These are phyloP conservation scores for Rhodamnia argentea DNA, from an alignment of 345 rosid species.

Conservation along the genomic window DNA sequence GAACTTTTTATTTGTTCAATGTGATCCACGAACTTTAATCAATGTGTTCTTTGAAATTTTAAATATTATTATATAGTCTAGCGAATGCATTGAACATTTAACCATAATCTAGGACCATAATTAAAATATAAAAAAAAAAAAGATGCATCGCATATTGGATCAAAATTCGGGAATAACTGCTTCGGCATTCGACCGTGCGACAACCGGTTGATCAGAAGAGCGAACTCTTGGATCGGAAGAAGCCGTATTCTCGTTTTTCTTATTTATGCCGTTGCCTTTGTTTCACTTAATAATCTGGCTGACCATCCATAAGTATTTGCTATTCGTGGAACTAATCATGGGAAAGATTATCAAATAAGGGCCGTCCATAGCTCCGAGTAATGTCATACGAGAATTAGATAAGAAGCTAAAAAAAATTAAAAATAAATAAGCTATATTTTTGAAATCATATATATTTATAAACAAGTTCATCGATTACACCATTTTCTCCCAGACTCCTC, in stretches of 20 bases:
- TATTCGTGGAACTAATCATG: too few relatives aligned
- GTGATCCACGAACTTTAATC: not conserved
- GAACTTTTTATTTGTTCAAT: not conserved
- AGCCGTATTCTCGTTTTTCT: too few relatives aligned
- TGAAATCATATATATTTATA: not conserved
- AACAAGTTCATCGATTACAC: not conserved
- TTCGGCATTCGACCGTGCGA: too few relatives aligned
- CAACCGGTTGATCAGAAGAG: too few relatives aligned
- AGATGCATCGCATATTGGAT: too few relatives aligned
- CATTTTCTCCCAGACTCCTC: not conserved
- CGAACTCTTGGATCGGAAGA: too few relatives aligned
- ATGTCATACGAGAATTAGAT: not conserved
- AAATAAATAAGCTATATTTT: not conserved
- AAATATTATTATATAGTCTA: not conserved
- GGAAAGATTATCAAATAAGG: too few relatives aligned
- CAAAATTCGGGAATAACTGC: not conserved
- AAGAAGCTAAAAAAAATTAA: not conserved
- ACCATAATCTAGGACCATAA: not conserved
- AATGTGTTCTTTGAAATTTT: not conserved
- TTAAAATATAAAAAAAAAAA: too few relatives aligned
- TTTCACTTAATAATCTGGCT: too few relatives aligned
- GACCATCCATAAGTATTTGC: too few relatives aligned
- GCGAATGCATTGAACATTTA: not conserved
- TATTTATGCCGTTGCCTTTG: too few relatives aligned
- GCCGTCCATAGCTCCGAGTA: too few relatives aligned